Percentiles rank a stretch among this genome's conserved stretches.
Conservation (phyloP, 2,329 filamentous ascomycete species). For the Neonectria ditissima region DNA sequence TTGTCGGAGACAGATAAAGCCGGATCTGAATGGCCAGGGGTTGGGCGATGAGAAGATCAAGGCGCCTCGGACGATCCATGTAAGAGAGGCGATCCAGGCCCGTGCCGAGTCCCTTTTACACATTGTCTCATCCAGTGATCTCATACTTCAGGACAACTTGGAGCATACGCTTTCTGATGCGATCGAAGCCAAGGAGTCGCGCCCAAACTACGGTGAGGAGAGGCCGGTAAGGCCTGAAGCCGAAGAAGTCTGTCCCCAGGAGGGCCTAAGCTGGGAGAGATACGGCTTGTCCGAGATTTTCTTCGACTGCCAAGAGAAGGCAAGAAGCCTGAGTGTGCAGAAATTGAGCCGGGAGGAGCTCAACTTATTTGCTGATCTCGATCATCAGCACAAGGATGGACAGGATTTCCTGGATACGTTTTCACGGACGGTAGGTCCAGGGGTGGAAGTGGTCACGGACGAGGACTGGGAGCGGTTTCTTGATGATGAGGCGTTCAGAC, state of each 20-base stretch:
- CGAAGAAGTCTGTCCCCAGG: background rate
- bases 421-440: background rate
- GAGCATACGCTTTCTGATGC: too few species aligned
- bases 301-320: background rate
- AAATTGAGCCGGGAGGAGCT: background rate
- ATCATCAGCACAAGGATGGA: background rate
- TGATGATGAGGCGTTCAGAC: too few species aligned
- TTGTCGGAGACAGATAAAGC: background rate
- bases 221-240: background rate
- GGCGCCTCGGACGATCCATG: background rate
- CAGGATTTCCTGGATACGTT: background rate
- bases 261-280: too few species aligned
- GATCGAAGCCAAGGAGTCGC: too few species aligned
- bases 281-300: background rate
- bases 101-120: background rate
- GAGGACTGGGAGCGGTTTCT: conserved; percentile 1
- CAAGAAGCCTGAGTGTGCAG: background rate
- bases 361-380: background rate
- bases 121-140: background rate
- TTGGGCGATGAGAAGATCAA: too few species aligned
- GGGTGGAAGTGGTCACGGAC: background rate
- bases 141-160: background rate
- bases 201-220: background rate
- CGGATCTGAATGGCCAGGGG: background rate
- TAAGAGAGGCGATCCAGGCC: background rate